Evolutionary conservation across 768 basidiomycete species (phyloP), one percentile per base, ranked within the genome.

Genomic region (Rhodotorula kratochvilovae): DNA sequence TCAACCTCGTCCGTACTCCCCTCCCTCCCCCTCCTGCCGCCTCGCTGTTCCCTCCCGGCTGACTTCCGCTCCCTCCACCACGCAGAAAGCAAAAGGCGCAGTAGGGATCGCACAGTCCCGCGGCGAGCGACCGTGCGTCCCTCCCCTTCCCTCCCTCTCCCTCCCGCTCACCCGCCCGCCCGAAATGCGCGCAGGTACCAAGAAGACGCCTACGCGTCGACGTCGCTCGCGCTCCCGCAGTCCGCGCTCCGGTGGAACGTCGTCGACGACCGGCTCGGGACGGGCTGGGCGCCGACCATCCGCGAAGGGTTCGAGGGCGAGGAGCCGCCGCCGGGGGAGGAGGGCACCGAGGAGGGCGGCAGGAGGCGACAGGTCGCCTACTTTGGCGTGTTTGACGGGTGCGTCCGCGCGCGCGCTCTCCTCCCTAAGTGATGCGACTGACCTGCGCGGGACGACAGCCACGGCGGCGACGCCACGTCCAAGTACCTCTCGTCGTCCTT

Each of bases 361-460:
- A 31, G 55, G 33, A 59, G 46, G 54, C 43, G 71, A 21, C 77
- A 78, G 54, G 74, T 76, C 15, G 76, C 73, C 2, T 70, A 35
- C 61, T 76, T 76, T 45, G 77, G 64, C 5, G 77, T 78, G 16
- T 77, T 68, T 56, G 77, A 78, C 56, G 77, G 77, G 73, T 76
- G 33, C 39, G 73, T 48, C 12, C 7, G 3, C 13, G 25, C 2
- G 0, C 11, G 31, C 25, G n/a, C 23, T 15, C 3, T n/a, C 35
- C 31, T 31, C 43, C 19, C 19, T n/a, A 5, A 3, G 17, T 15
- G 1, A 29, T 25, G 19, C 33, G 31, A 35, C 39, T 11, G 2
- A n/a, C n/a, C n/a, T n/a, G n/a, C n/a, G n/a, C n/a, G n/a, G n/a
- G n/a, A n/a, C n/a, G n/a, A n/a, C 59, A 76, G 76, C 2, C 77